phyloP scores from a whole-genome alignment of 192 early-diverging fungal species.

The Geranomyces variabilis region DNA sequence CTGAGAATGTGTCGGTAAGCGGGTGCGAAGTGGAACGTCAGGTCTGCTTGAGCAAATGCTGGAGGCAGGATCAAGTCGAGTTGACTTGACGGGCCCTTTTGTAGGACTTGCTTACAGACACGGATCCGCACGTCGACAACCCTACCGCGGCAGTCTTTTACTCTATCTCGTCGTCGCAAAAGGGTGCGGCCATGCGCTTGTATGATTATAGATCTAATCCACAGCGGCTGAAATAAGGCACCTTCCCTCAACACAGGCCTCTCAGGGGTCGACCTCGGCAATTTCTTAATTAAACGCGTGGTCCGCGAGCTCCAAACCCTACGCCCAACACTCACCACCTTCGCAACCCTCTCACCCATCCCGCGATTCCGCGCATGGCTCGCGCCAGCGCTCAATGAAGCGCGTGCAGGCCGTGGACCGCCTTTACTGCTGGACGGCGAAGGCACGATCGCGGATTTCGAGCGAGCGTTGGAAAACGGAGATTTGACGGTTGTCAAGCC shows the following conservation, averaged over 20 bases:
- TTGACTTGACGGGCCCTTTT: not conserved
- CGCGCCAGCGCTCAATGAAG: constrained; percentile 34
- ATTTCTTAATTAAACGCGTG: constrained; percentile 84
- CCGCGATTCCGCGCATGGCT: constrained; percentile 89
- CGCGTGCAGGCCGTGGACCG: not conserved
- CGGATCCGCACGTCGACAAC: constrained; percentile 43
- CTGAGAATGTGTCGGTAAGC: constrained; percentile 67
- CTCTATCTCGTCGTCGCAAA: constrained; percentile 85
- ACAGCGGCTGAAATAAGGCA: not conserved
- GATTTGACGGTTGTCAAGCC: constrained; percentile 46
- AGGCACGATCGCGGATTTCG: not conserved
- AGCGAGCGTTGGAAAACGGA: too few species aligned
- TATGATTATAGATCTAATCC: too few species aligned
- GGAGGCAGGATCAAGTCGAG: not conserved
- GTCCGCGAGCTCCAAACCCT: constrained; percentile 75
- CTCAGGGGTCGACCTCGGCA: constrained; percentile 87
- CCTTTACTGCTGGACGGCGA: constrained; percentile 2
- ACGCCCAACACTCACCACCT: constrained; percentile 73
- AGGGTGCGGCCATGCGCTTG: constrained; percentile 54
- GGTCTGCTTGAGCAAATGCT: not conserved
- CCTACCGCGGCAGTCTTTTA: constrained; percentile 85
- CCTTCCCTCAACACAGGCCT: constrained; percentile 49
- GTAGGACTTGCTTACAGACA: constrained; percentile 61
- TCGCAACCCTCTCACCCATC: constrained; percentile 89
- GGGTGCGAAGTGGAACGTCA: not conserved